A percentile compares a stretch with the other conserved stretches of the same genome.
These are phyloP conservation scores for Cercospora zeina DNA, from an alignment of 2,329 filamentous ascomycete genomes.

Conservation along the genomic window DNA sequence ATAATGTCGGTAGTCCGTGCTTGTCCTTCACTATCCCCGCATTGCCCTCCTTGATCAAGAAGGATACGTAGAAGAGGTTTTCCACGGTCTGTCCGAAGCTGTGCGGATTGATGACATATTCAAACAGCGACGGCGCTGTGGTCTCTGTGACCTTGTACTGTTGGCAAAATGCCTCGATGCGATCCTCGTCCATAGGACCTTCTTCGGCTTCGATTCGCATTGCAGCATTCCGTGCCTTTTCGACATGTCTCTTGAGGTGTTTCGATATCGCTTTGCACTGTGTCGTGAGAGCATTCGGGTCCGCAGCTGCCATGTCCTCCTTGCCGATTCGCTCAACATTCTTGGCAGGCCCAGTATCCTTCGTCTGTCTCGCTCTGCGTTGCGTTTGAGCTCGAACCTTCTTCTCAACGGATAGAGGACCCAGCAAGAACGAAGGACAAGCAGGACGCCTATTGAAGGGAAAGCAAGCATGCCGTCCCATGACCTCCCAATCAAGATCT, in stretches of 20 bases:
- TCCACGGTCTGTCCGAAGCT: slow-evolving; percentile 95
- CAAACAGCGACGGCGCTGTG: slow-evolving; percentile 74
- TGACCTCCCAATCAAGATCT: slow-evolving; percentile 81
- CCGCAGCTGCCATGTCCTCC: slow-evolving; percentile 71
- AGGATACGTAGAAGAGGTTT: slow-evolving; percentile 95
- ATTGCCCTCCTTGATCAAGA: slow-evolving; percentile 83
- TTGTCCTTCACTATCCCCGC: slow-evolving; percentile 73
- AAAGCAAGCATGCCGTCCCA: slow-evolving; percentile 76
- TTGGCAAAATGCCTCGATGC: slow-evolving; percentile 57
- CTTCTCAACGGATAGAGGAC: slow-evolving; percentile 86
- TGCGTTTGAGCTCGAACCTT: slow-evolving; percentile 70
- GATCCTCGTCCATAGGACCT: slow-evolving; percentile 42
- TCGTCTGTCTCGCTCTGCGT: slow-evolving; percentile 68
- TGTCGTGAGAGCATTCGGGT: slow-evolving; percentile 74
- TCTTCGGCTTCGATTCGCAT: slow-evolving; percentile 33
- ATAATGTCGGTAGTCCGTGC: slow-evolving; percentile 71
- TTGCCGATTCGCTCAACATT: slow-evolving; percentile 75
- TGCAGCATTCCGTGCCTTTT: slow-evolving; percentile 33
- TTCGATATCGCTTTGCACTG: slow-evolving; percentile 74
- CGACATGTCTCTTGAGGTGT: slow-evolving; percentile 53
- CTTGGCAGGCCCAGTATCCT: slow-evolving; percentile 65
- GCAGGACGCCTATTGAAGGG: slow-evolving; percentile 72
- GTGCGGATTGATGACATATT: slow-evolving; percentile 83
- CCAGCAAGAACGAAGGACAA: slow-evolving; percentile 79
- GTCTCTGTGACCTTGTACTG: slow-evolving; percentile 65